phyloP scores from a whole-genome alignment of 441 rosid genomes.

The Flueggea neowawraea region DNA sequence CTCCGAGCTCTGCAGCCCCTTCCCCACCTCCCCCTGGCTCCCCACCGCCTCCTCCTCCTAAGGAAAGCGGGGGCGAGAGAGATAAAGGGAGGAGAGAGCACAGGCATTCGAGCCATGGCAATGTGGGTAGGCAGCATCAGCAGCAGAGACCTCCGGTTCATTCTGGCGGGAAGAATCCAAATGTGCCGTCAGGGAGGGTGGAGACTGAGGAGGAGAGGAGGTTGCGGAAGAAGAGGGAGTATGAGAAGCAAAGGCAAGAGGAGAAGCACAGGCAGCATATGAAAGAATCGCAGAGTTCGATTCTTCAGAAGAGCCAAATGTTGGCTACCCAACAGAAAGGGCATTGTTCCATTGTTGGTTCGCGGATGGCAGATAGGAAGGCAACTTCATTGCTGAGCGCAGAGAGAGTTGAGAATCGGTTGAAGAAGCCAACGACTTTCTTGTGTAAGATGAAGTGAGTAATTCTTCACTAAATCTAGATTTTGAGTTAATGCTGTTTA shows the following conservation, averaged over 20 bases:
- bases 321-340: conserved; percentile 53
- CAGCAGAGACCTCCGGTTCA: conserved; percentile 31
- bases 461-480: neutral
- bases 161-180: conserved; percentile 36
- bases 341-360: conserved; percentile 68
- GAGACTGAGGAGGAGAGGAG: conserved; percentile 96
- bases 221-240: conserved; percentile 87
- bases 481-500: too few species aligned
- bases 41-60: conserved; percentile 66
- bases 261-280: conserved; percentile 66
- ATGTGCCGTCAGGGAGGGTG: conserved; percentile 48
- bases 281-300: conserved; percentile 56
- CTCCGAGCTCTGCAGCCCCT: conserved; percentile 67
- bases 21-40: conserved; percentile 82
- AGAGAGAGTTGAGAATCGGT: conserved; percentile 87
- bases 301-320: conserved; percentile 55
- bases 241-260: conserved; percentile 80
- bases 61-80: conserved; percentile 37
- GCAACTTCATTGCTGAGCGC: conserved; percentile 65
- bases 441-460: conserved; percentile 98
- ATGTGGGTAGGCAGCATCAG: conserved; percentile 32
- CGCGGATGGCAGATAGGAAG: conserved; percentile 81
- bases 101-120: conserved; percentile 31
- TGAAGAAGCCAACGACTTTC: conserved; percentile 98
- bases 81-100: conserved; percentile 56